Conservation (phyloP, 495 filamentous ascomycete genomes). For the Podospora fimiseda region DNA sequence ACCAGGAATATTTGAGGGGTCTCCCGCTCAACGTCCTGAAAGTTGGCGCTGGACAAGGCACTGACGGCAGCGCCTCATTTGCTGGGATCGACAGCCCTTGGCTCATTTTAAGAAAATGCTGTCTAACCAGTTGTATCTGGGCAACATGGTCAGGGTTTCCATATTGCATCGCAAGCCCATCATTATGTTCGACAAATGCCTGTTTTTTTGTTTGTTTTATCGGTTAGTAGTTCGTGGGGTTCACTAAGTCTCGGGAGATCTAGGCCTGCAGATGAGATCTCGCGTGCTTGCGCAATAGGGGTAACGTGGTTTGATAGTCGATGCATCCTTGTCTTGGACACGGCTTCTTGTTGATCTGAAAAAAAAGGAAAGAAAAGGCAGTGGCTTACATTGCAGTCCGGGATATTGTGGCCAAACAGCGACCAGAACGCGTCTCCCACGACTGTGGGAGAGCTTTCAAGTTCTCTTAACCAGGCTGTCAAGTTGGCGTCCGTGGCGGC, state of each 20-base stretch:
- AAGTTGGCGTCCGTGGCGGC: slow-evolving; percentile 27
- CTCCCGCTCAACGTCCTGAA: neutral
- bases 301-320: neutral
- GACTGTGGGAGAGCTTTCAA: slow-evolving; percentile 37
- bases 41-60: slow-evolving; percentile 12
- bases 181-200: slow-evolving; percentile 35
- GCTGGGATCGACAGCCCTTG: slow-evolving; percentile 9
- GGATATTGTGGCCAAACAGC: slow-evolving; percentile 46
- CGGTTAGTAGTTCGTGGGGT: neutral
- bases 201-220: slow-evolving; percentile 3
- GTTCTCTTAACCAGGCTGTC: slow-evolving; percentile 36
- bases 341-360: neutral
- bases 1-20: neutral
- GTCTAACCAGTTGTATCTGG: slow-evolving; percentile 28
- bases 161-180: slow-evolving; percentile 46
- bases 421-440: slow-evolving; percentile 47
- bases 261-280: neutral
- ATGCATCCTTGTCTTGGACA: neutral
- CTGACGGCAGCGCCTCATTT: slow-evolving; percentile 10
- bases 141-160: slow-evolving; percentile 38
- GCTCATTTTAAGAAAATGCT: slow-evolving; percentile 23
- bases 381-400: slow-evolving; percentile 39
- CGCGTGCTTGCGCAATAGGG: no score
- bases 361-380: neutral
- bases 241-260: neutral